Evolutionary conservation across 2,329 filamentous ascomycete species (phyloP).

Genomic region (Sporothrix pseudoabietina): DNA sequence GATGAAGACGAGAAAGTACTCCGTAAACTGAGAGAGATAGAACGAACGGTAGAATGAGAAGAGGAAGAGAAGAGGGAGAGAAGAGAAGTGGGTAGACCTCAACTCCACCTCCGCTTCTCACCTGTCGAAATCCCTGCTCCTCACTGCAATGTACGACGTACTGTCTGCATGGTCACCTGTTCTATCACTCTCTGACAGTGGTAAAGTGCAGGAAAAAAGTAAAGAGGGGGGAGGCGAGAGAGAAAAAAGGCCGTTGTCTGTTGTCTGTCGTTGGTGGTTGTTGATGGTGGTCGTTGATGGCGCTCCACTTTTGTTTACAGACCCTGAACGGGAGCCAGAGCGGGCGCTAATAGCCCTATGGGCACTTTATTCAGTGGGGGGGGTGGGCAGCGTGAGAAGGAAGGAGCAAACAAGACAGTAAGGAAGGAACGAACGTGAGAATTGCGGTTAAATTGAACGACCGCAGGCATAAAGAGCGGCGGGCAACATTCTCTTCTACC

Average conservation of each 20-base stretch:
- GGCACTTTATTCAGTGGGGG: conserved; percentile 1
- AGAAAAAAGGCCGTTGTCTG: background rate
- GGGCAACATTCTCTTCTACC: background rate
- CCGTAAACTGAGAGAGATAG: background rate
- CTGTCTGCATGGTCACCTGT: background rate
- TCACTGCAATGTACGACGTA: background rate
- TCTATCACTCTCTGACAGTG: background rate
- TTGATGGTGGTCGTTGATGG: background rate
- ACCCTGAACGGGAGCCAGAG: background rate
- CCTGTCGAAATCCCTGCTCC: background rate
- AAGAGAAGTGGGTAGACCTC: background rate
- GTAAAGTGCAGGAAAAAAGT: background rate
- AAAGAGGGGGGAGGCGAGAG: background rate
- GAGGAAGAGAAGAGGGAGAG: background rate
- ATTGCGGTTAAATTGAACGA: background rate
- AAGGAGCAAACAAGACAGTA: background rate
- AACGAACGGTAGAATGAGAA: no score
- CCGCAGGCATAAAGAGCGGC: background rate
- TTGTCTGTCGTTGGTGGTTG: background rate
- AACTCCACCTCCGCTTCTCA: background rate
- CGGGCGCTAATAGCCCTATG: conserved; percentile 25
- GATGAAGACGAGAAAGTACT: background rate
- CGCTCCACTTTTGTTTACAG: conserved; percentile 8
- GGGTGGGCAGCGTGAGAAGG: background rate
- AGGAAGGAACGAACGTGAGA: background rate